Base-by-base conservation (phyloP, 495 filamentous ascomycete species). In the Penicillium riverlandense region DNA sequence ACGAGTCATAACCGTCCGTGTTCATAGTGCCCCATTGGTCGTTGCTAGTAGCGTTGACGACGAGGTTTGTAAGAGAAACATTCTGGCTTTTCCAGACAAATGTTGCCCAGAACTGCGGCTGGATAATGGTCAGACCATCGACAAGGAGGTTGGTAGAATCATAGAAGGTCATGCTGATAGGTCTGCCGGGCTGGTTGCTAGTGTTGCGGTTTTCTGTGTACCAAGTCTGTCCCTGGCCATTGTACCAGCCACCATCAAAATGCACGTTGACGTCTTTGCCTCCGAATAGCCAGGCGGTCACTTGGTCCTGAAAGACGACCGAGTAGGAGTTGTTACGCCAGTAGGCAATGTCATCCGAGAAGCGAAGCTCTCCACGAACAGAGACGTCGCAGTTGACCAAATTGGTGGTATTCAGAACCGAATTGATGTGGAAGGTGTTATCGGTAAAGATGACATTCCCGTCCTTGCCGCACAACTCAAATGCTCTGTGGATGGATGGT, bases 221-320 rank as follows among this genome's bases (percentile, higher is more conserved):
- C 70, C 70, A 75, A 2, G 54, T 52, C 53, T 75, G 70, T 0
- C 77, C 77, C 47, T 80, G 79, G 1, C 77, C 77, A 50, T 79
- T 77, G 30, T 79, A 41, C 11, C 67, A 59, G 7, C 77, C 77
- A 2, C 54, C 52, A 14, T 77, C 77, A 37, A 67, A 76, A 22
- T 22, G 22, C 49, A 81, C 78, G 44, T 71, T 70, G 54, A 81
- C 72, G 51, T 79, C 65, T 39, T 70, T 61, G 6, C 77, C 77
- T 41, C 77, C 77, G 74, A 74, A 80, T 32, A 74, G 63, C 77
- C 75, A 81, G 52, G 78, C 80, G n/a, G 74, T 72, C 39, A 79
- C 73, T 8, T 70, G 76, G 52, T 78, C 76, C 44, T 80, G 77
- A 65, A 79, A 81, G 11, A 67, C 60, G 44, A 78, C 73, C 43